Base-by-base conservation (phyloP, 371 early-diverging fungal species). In the Mortierella sp. region DNA sequence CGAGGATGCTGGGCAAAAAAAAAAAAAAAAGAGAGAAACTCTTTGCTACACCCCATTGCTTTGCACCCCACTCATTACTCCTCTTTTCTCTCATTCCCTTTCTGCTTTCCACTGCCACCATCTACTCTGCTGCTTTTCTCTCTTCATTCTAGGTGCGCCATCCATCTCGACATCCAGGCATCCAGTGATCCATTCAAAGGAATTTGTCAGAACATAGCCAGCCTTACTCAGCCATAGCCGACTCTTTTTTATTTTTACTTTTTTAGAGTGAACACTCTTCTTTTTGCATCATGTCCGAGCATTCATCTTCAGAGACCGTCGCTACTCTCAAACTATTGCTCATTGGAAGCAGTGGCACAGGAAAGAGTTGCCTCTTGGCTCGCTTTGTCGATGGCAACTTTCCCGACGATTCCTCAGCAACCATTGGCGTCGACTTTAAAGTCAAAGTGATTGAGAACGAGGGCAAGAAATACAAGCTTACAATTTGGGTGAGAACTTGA, bases 401-500 rank as follows among this genome's bases (percentile, higher is more conserved):
- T 86, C 95, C 92, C 51, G 98, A 97, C 60, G 96, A 98, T 77
- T 91, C 92, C 16, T 89, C 92, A 26, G 96, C 98, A 7, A 99
- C 98, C n/a, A 98, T 98, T 63, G 97, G 96, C 48, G 99, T 99
- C n/a, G 99, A 99, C 84, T 99, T 99, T 82, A 99, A 99, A 84
- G 99, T 99, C 68, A 98, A 97, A 84, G 92, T 96, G 74, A 88
- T 98, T 70, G 89, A 92, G 46, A 82, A 98, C n/a, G 95, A 97
- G 59, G 93, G 88, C 68, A 89, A 95, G 61, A 92, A 89, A 72
- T 97, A 97, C 83, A 99, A 99, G 84, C 89, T 99, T 66, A 98
- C 99, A 14, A 97, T 99, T 66, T 97, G 96, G 97, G 96, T 94
- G 37, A 37, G 37, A 9, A 37, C 37, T 37, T 3, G 9, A 37